Evolutionary conservation across 2,329 filamentous ascomycete species (phyloP).

Genomic region (Epichloe aotearoae): DNA sequence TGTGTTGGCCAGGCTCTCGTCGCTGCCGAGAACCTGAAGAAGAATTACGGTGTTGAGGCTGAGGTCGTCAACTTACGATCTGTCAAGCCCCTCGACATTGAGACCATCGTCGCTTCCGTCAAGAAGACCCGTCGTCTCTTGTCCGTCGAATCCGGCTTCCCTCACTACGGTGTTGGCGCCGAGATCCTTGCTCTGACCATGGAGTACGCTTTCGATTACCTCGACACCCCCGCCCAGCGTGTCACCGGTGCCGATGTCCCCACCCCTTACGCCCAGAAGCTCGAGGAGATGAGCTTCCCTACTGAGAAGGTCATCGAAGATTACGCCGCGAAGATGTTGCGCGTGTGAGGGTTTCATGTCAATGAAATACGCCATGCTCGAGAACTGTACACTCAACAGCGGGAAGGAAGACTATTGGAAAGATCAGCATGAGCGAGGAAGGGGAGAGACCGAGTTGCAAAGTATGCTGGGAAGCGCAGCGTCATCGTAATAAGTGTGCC

Average conservation of each 20-base stretch:
- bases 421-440: background rate
- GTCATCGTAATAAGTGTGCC: constrained; percentile 4
- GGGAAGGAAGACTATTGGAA: background rate
- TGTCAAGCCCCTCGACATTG: constrained; percentile 90
- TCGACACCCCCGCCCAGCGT: constrained; percentile 84
- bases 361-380: background rate
- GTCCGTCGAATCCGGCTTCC: constrained; percentile 90
- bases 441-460: background rate
- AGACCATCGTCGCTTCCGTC: constrained; percentile 89
- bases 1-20: constrained; percentile 85
- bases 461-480: constrained; percentile 4
- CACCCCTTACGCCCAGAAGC: constrained; percentile 82
- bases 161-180: constrained; percentile 80
- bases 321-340: constrained; percentile 80
- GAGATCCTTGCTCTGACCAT: constrained; percentile 91
- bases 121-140: constrained; percentile 96
- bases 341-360: constrained; percentile 40
- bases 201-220: constrained; percentile 98
- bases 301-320: constrained; percentile 76
- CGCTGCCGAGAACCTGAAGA: constrained; percentile 83
- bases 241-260: constrained; percentile 95
- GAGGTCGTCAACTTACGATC: constrained; percentile 98
- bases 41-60: constrained; percentile 88
- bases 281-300: constrained; percentile 94
- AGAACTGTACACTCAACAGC: background rate